Conservation (phyloP, 2,329 filamentous ascomycete species). For the Apiospora kogelbergensis region DNA sequence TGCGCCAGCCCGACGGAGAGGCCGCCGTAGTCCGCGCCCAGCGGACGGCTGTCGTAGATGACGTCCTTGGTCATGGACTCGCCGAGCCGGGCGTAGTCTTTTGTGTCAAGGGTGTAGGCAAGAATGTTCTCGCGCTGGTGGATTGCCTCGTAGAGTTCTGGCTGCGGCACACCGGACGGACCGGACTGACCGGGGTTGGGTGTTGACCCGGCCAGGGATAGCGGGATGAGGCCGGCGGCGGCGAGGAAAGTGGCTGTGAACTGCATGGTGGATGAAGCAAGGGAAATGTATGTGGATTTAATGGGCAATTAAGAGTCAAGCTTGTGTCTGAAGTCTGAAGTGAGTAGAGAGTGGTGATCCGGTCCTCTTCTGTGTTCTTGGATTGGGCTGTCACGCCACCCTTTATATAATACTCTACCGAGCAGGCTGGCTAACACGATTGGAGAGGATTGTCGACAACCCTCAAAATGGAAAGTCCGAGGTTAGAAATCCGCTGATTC, state of each 20-base stretch:
- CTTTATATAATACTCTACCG: too few relatives aligned
- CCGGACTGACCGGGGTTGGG: background rate
- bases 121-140: constrained; percentile 5
- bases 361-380: too few relatives aligned
- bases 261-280: background rate
- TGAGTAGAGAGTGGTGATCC: background rate
- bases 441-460: too few relatives aligned
- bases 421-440: too few relatives aligned
- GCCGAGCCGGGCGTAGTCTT: background rate
- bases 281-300: background rate
- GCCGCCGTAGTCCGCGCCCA: background rate
- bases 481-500: too few relatives aligned
- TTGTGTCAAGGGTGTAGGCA: background rate
- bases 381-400: too few relatives aligned
- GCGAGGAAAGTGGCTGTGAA: background rate
- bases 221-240: background rate
- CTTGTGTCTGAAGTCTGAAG: too few relatives aligned
- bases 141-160: background rate
- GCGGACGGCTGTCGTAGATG: constrained; percentile 8
- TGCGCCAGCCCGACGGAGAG: background rate
- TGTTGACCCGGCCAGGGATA: background rate
- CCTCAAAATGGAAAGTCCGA: too few relatives aligned
- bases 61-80: constrained; percentile 9
- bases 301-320: too few relatives aligned
- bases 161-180: background rate